Evolutionary conservation across 306 rosid genomes (phyloP).

Genomic region (Pueraria montana): DNA sequence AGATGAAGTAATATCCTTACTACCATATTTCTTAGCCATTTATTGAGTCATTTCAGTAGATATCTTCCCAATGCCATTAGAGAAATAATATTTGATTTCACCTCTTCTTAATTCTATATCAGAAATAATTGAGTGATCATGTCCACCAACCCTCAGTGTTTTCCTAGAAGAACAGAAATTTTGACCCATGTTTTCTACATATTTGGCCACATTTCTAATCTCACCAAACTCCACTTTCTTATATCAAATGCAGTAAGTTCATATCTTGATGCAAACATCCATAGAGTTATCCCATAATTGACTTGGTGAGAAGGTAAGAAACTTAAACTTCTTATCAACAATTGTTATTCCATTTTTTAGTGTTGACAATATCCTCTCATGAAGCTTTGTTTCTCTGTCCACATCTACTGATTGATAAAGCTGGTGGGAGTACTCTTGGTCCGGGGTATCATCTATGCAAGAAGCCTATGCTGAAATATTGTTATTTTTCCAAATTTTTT

Average conservation of each 20-base stretch:
- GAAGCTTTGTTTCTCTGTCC: slow-evolving; percentile 63
- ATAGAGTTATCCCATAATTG: slow-evolving; percentile 73
- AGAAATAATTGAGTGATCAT: slow-evolving; percentile 70
- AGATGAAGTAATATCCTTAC: slow-evolving; percentile 57
- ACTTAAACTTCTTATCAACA: slow-evolving; percentile 76
- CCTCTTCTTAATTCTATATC: slow-evolving; percentile 54
- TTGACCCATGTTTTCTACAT: slow-evolving; percentile 86
- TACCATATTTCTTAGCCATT: slow-evolving; percentile 70
- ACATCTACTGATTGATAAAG: no score
- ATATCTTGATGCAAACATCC: slow-evolving; percentile 79
- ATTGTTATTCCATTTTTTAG: slow-evolving; percentile 69
- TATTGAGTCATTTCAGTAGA: slow-evolving; percentile 65
- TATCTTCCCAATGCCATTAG: slow-evolving; percentile 89
- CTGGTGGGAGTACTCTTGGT: no score
- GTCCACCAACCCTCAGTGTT: slow-evolving; percentile 55
- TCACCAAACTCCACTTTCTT: slow-evolving; percentile 61
- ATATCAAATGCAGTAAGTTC: slow-evolving; percentile 57
- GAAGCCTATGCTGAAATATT: no score
- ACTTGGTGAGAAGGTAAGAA: slow-evolving; percentile 88
- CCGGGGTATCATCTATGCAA: no score
- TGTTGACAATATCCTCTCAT: slow-evolving; percentile 63
- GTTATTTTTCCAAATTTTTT: no score
- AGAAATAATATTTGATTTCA: slow-evolving; percentile 63
- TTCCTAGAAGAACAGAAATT: slow-evolving; percentile 84
- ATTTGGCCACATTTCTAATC: slow-evolving; percentile 84